Percentiles rank a stretch among this genome's conserved stretches.
These are phyloP conservation scores for Turnera subulata DNA, from an alignment of 345 rosid genomes.

Conservation along the genomic window DNA sequence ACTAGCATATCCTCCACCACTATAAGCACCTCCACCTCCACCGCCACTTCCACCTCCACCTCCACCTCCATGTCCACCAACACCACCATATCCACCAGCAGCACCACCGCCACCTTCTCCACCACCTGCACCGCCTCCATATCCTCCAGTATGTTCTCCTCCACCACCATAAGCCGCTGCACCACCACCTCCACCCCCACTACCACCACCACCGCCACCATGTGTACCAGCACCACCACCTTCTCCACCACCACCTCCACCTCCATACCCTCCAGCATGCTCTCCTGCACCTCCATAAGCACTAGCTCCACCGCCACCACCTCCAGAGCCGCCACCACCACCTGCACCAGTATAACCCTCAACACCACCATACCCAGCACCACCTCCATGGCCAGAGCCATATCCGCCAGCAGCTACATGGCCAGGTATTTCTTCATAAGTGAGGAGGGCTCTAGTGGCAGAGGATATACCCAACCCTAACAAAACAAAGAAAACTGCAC, in stretches of 20 bases:
- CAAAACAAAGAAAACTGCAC: conserved; percentile 26
- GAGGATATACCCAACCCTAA: conserved; percentile 36
- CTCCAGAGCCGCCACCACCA: conserved; percentile 23
- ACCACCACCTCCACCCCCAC: conserved; percentile 16
- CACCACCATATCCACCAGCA: conserved; percentile 10
- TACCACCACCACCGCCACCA: conserved; percentile 16
- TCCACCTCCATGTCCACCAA: conserved; percentile 16
- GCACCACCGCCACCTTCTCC: conserved; percentile 15
- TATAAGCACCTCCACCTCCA: conserved; percentile 32
- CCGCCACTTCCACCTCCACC: conserved; percentile 25
- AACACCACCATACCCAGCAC: conserved; percentile 16
- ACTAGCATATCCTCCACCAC: conserved; percentile 21
- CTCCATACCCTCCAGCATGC: conserved; percentile 20
- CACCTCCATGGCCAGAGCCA: conserved; percentile 17
- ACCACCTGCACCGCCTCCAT: conserved; percentile 15
- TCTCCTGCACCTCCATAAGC: not conserved
- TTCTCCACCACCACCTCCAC: conserved; percentile 24
- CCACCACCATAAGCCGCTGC: conserved; percentile 4
- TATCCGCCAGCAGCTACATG: conserved; percentile 6
- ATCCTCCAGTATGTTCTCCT: conserved; percentile 19
- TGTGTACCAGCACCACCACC: conserved; percentile 35
- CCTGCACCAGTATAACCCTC: conserved; percentile 19
- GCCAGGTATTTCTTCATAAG: conserved; percentile 22
- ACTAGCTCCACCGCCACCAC: conserved; percentile 23
- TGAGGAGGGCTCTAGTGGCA: conserved; percentile 37